These are phyloP conservation scores for Globisporangium recalcitrans DNA, from an alignment of 352 stramenopile species.

Conservation along the genomic window DNA sequence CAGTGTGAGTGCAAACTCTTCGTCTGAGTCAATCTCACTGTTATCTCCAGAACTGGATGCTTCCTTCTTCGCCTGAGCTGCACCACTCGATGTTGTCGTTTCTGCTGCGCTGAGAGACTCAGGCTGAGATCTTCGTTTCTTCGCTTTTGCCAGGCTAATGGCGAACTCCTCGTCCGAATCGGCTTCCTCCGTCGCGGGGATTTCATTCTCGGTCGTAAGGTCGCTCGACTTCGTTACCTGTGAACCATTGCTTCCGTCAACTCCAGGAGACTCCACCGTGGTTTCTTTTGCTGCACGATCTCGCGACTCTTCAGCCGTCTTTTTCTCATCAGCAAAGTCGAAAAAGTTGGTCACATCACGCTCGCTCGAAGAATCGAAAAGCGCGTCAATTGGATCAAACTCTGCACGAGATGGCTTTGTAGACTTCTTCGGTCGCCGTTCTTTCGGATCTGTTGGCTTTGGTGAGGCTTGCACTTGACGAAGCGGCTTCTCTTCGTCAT, in stretches of 20 bases:
- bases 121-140: neutral
- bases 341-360: constrained; percentile 35
- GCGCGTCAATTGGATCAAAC: constrained; percentile 56
- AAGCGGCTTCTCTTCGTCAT: constrained; percentile 12
- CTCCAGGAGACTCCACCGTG: neutral
- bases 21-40: constrained; percentile 6
- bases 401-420: constrained; percentile 1
- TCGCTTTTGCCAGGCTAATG: constrained; percentile 28
- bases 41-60: neutral
- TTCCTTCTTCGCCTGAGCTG: neutral
- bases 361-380: constrained; percentile 55
- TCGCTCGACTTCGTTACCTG: neutral
- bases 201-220: neutral
- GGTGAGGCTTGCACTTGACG: neutral
- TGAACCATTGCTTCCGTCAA: neutral
- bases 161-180: constrained; percentile 37
- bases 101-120: neutral
- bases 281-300: neutral
- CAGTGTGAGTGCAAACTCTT: constrained; percentile 7
- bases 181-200: neutral
- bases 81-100: neutral
- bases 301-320: neutral
- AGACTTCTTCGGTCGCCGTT: constrained; percentile 8
- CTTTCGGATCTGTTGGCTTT: constrained; percentile 4
- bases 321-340: constrained; percentile 10